Evolutionary conservation across 179 eudicot genomes (phyloP), one percentile per base, ranked within the genome.

Genomic region (Amaranthus tricolor): DNA sequence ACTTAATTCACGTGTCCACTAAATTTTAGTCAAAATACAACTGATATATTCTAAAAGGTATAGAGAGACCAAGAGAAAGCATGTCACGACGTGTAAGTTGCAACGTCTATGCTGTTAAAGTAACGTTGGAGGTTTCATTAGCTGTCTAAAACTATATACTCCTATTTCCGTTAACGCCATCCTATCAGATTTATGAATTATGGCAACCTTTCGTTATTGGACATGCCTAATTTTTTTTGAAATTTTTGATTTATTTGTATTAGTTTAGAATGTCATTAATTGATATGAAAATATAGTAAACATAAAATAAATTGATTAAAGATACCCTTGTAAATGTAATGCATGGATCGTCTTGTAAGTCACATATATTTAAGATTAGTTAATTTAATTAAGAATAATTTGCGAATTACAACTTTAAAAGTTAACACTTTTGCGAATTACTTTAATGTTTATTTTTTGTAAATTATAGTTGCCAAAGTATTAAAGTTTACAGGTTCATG

Each of bases 11-110:
- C 31, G 31, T 24, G 31, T 24, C 31, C 31, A 24, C 31, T n/a
- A 24, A 24, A 24, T 24, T 24, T 24, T 24, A 24, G 1, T 24
- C 31, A 24, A 24, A 24, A 24, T 24, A 1, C 31, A 24, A 24
- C 31, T 24, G 1, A 1, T 24, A 1, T 24, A 24, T 24, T 31
- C 40, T 31, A 31, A 31, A 31, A 31, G 40, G 40, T 0, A 31
- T 31, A 31, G 40, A 1, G 40, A 31, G 40, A 31, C 40, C 40
- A 31, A 69, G 14, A 24, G 13, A 52, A 69, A 69, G n/a, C 47
- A 51, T 40, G 66, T 76, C 45, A 55, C 56, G 55, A 61, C 69
- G 74, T 70, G 74, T 70, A 76, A 31, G 24, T 47, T 20, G 14
- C 40, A 31, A 21, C 40, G 62, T 17, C 2, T 31, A 45, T 21